Conservation (phyloP, 768 basidiomycete genomes). For the Fibroporia radiculosa region DNA sequence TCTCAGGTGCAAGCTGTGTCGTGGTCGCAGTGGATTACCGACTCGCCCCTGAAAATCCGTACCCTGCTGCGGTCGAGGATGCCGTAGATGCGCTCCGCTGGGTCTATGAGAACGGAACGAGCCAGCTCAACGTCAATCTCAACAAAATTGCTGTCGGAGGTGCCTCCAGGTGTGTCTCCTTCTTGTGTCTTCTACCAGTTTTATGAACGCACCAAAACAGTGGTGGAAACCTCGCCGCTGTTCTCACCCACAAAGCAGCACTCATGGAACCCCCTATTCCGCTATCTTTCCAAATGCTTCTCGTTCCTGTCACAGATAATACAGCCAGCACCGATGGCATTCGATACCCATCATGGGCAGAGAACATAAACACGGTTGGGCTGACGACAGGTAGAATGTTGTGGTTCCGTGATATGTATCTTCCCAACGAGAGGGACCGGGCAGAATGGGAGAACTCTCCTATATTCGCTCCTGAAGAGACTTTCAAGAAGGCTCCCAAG, state of each 20-base stretch:
- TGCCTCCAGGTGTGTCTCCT: slow-evolving; percentile 46
- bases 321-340: slow-evolving; percentile 38
- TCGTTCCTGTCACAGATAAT: slow-evolving; percentile 71
- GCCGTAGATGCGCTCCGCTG: slow-evolving; percentile 58
- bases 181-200: not conserved
- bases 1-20: slow-evolving; percentile 51
- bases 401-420: slow-evolving; percentile 67
- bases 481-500: slow-evolving; percentile 42
- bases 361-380: slow-evolving; percentile 51
- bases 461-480: slow-evolving; percentile 51
- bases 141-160: slow-evolving; percentile 61
- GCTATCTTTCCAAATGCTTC: slow-evolving; percentile 52
- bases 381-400: slow-evolving; percentile 56
- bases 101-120: slow-evolving; percentile 44
- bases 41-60: slow-evolving; percentile 62
- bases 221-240: slow-evolving; percentile 64
- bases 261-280: slow-evolving; percentile 40
- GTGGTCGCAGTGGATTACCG: slow-evolving; percentile 66
- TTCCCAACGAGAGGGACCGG: slow-evolving; percentile 53
- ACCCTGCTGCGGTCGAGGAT: slow-evolving; percentile 66
- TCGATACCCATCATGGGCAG: slow-evolving; percentile 42
- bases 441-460: slow-evolving; percentile 65
- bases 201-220: slow-evolving; percentile 23
- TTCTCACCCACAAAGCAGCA: slow-evolving; percentile 56
- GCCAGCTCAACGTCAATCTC: slow-evolving; percentile 39